A percentile compares a stretch with the other conserved stretches of the same genome.
Evolutionary conservation across 345 rosid genomes (phyloP).

Genomic region (Microcos paniculata): DNA sequence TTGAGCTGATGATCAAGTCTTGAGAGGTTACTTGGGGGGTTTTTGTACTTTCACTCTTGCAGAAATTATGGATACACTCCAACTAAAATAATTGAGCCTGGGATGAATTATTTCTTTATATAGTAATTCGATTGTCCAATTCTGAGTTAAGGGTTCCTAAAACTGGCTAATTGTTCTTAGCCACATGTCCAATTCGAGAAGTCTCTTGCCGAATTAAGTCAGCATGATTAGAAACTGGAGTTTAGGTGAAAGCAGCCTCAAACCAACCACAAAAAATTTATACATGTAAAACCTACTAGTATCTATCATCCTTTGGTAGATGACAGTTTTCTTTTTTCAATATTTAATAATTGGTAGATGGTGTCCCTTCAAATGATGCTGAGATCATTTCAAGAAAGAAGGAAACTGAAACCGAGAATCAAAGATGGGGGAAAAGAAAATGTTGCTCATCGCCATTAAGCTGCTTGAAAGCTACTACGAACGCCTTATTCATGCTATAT

Average conservation of each 20-base stretch:
- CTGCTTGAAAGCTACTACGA: neutral
- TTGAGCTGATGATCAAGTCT: neutral
- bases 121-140: neutral
- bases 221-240: constrained; percentile 7
- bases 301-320: neutral
- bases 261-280: constrained; percentile 15
- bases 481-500: no score
- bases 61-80: neutral
- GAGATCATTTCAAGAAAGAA: constrained; percentile 21
- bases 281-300: neutral
- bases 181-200: neutral
- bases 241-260: constrained; percentile 12
- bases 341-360: neutral
- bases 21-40: neutral
- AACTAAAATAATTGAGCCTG: neutral
- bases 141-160: neutral
- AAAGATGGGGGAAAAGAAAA: neutral
- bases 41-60: neutral
- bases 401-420: neutral
- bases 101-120: neutral
- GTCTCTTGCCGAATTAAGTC: constrained; percentile 9
- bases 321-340: neutral
- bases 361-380: constrained; percentile 4
- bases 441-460: neutral
- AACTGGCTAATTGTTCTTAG: neutral